Conservation (phyloP, 2,329 filamentous ascomycete genomes). For the Curvularia spicifera region DNA sequence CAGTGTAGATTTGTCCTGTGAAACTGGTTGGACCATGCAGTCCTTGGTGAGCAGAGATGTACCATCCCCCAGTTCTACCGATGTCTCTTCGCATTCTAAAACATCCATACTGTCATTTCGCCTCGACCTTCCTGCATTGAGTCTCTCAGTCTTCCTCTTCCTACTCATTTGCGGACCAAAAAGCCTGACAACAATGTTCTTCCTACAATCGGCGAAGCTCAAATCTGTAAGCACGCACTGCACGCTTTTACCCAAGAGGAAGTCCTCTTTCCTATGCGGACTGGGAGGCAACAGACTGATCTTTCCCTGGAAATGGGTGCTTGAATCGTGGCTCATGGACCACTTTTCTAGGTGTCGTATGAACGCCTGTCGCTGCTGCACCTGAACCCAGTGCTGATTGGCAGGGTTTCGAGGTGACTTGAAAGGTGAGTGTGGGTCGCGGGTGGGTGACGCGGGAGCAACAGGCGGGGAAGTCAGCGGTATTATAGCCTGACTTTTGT, state of each 20-base stretch:
- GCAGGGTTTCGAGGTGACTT: slow-evolving; percentile 22
- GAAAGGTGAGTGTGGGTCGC: slow-evolving; percentile 7
- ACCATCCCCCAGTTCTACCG: neutral
- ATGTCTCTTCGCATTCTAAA: neutral
- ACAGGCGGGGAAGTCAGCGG: slow-evolving; percentile 11
- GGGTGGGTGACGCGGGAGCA: neutral
- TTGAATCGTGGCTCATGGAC: slow-evolving; percentile 40
- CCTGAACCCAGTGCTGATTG: slow-evolving; percentile 27
- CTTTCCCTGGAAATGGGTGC: slow-evolving; percentile 37
- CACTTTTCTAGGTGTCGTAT: slow-evolving; percentile 34
- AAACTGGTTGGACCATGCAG: neutral
- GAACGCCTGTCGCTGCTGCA: slow-evolving; percentile 29
- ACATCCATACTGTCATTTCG: slow-evolving; percentile 16
- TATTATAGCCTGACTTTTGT: slow-evolving; percentile 10
- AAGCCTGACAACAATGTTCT: slow-evolving; percentile 34
- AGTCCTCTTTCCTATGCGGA: slow-evolving; percentile 6
- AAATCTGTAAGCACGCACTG: slow-evolving; percentile 33
- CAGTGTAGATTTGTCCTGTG: neutral
- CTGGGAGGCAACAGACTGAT: slow-evolving; percentile 29
- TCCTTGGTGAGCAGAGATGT: neutral
- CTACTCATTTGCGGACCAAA: slow-evolving; percentile 28
- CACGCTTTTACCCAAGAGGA: slow-evolving; percentile 37
- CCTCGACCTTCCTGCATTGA: neutral
- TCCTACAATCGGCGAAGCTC: slow-evolving; percentile 23
- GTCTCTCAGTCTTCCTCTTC: neutral